A percentile compares a stretch with the other conserved stretches of the same genome.
phyloP scores from a whole-genome alignment of 2,329 filamentous ascomycete species.

The Colletotrichum tabaci region DNA sequence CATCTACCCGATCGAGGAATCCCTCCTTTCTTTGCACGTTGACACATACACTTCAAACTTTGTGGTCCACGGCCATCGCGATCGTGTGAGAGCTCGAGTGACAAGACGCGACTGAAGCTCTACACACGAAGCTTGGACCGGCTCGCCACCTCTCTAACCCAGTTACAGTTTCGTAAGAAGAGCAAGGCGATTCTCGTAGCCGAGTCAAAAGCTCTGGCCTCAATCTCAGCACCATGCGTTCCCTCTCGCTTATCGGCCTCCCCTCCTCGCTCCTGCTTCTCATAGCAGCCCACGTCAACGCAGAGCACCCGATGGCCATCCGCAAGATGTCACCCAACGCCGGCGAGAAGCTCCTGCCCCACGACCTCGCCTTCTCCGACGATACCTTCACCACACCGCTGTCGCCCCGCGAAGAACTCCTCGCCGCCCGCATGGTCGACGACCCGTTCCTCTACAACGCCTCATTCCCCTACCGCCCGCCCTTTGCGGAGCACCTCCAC shows the following conservation, averaged over 20 bases:
- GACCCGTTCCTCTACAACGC: slow-evolving; percentile 39
- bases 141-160: slow-evolving; percentile 3
- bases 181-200: not conserved
- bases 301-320: slow-evolving; percentile 71
- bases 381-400: slow-evolving; percentile 42
- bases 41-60: slow-evolving; percentile 2
- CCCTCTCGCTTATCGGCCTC: slow-evolving; percentile 55
- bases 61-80: not conserved
- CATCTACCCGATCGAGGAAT: slow-evolving; percentile 1
- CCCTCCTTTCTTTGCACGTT: not conserved
- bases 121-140: slow-evolving; percentile 7
- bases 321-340: slow-evolving; percentile 81
- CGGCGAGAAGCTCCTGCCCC: slow-evolving; percentile 80
- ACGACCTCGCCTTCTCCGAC: slow-evolving; percentile 71
- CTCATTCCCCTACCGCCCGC: slow-evolving; percentile 58
- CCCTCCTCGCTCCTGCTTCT: slow-evolving; percentile 63
- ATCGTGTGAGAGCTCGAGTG: not conserved
- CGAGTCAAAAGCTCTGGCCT: not conserved
- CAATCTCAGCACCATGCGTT: slow-evolving; percentile 54
- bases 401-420: slow-evolving; percentile 49
- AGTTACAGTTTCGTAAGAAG: slow-evolving; percentile 16
- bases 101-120: slow-evolving; percentile 16
- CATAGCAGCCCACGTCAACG: slow-evolving; percentile 55
- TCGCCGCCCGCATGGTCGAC: slow-evolving; percentile 50
- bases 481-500: slow-evolving; percentile 65